phyloP scores from a whole-genome alignment of 805 yeast species.

The Priceomyces medius region DNA sequence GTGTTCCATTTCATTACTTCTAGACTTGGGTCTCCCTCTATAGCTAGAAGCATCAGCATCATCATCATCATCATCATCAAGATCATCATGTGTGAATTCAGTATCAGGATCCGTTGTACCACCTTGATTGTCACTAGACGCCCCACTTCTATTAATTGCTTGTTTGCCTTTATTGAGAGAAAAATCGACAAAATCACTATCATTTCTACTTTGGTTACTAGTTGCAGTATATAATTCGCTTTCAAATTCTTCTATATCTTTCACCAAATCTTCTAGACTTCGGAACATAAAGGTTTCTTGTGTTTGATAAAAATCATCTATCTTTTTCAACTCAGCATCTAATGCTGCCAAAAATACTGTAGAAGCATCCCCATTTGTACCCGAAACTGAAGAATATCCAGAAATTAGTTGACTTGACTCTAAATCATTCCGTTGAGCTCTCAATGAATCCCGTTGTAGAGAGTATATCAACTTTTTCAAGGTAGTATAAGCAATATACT shows the following conservation, averaged over 20 bases:
- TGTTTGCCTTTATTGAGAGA: neutral
- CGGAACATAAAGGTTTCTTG: conserved; percentile 61
- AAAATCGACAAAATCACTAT: conserved; percentile 1
- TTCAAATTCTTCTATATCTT: conserved; percentile 66
- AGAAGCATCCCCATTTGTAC: conserved; percentile 45
- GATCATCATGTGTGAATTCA: conserved; percentile 36
- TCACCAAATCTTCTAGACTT: conserved; percentile 55
- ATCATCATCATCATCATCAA: conserved; percentile 25
- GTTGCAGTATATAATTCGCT: conserved; percentile 23
- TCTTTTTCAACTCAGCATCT: conserved; percentile 72
- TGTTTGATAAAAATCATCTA: conserved; percentile 68
- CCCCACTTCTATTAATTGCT: conserved; percentile 1
- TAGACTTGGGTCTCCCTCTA: conserved; percentile 5
- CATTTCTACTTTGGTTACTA: conserved; percentile 2
- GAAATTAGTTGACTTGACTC: conserved; percentile 29
- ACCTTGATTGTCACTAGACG: conserved; percentile 8
- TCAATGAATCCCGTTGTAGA: conserved; percentile 63
- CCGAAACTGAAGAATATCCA: conserved; percentile 21
- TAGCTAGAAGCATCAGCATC: conserved; percentile 4
- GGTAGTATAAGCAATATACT: conserved; percentile 86
- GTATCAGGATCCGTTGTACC: conserved; percentile 34
- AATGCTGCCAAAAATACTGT: conserved; percentile 67
- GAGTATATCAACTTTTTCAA: conserved; percentile 81
- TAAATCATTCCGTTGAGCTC: conserved; percentile 21
- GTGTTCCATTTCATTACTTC: conserved; percentile 6